Evolutionary conservation across 179 eudicot species (phyloP), one percentile per base, ranked within the genome.

Genomic region (Beta corolliflora): DNA sequence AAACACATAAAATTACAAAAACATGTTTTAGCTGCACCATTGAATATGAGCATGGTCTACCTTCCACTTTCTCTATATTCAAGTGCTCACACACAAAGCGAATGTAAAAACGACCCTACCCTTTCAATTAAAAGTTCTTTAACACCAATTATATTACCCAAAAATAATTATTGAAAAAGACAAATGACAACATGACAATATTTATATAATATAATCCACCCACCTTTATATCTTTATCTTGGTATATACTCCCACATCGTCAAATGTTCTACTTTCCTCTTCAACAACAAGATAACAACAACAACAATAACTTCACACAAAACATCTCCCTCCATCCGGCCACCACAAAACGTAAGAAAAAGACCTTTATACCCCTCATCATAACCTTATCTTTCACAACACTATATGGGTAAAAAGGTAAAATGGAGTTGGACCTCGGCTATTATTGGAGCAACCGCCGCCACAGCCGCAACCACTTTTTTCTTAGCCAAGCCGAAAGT

Each of bases 351-450:
- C 0, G n/a, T 9, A 48, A 48, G 9, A 48, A 48, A 48, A 48
- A 48, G 52, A 48, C 52, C 6, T 48, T 48, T 48, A 48, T 48
- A 48, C 52, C 52, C 52, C 7, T 55, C 15, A 0, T 55, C 4
- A 0, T 55, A 11, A 13, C n/a, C n/a, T n/a, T n/a, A n/a, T n/a
- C n/a, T n/a, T n/a, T n/a, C n/a, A n/a, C n/a, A n/a, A n/a, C n/a
- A n/a, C n/a, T 5, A 16, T 60, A 87, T 87, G 89, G 83, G 87
- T 53, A 88, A 77, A 64, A 83, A 83, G 59, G 77, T 13, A 71
- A 88, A 83, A 11, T 95, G 91, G 92, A 83, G 91, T 86, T 96
- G 98, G 98, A 80, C 86, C 44, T 91, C 99, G 25, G 94, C 93
- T 73, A 54, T 88, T 0, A 68, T 90, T 50, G 97, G 97, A 15